These are phyloP conservation scores for Kondoa malvinella DNA, from an alignment of 768 basidiomycete species.

Conservation along the genomic window DNA sequence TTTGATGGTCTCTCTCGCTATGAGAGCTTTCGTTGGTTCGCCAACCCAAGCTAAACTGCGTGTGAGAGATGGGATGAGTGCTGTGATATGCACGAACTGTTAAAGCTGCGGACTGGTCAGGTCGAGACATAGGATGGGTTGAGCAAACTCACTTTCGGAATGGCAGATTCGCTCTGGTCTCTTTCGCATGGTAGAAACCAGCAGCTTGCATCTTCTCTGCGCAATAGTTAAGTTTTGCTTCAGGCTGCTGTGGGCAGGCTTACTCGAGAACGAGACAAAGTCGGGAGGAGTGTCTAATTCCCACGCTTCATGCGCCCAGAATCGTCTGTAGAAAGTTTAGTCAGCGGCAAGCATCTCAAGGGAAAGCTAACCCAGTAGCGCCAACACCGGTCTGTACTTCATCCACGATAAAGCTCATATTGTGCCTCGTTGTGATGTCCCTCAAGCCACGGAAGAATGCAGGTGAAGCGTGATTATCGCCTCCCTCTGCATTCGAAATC, in stretches of 20 bases:
- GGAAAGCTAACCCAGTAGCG: constrained; percentile 30
- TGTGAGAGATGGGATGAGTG: no score
- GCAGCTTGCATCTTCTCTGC: constrained; percentile 34
- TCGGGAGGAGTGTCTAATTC: constrained; percentile 29
- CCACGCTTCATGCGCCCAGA: constrained; percentile 39
- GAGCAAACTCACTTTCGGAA: constrained; percentile 30
- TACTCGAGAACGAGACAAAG: constrained; percentile 34
- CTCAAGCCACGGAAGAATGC: constrained; percentile 33
- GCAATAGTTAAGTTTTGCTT: constrained; percentile 9
- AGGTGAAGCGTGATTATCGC: constrained; percentile 35
- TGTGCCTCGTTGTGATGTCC: constrained; percentile 31
- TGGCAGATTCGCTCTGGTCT: constrained; percentile 30
- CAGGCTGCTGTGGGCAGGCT: background rate
- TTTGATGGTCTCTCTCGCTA: constrained; percentile 31
- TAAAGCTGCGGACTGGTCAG: background rate
- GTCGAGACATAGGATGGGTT: background rate
- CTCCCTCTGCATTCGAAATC: constrained; percentile 29
- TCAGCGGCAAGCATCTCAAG: background rate
- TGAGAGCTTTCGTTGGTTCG: constrained; percentile 1
- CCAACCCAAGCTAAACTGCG: background rate
- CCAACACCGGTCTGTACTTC: constrained; percentile 37
- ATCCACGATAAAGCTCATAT: constrained; percentile 35
- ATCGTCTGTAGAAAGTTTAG: constrained; percentile 18
- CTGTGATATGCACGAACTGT: background rate
- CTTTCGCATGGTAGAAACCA: constrained; percentile 33